Conservation (phyloP, 345 rosid species). For the Dipteronia dyeriana region DNA sequence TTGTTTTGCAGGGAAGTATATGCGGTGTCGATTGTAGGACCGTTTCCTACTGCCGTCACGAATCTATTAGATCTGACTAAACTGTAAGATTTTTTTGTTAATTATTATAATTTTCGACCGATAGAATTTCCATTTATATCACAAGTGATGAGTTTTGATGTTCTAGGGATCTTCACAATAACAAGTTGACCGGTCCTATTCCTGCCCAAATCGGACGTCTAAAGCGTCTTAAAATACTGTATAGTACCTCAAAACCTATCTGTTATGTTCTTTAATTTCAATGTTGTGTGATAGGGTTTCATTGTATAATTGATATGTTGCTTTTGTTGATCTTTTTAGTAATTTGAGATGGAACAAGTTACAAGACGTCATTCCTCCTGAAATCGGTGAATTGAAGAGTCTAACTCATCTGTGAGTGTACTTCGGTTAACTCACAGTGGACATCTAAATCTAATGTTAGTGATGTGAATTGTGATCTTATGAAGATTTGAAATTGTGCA, state of each 20-base stretch:
- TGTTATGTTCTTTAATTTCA: slow-evolving; percentile 19
- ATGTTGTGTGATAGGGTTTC: background rate
- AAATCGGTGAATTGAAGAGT: slow-evolving; percentile 87
- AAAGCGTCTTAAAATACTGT: slow-evolving; percentile 79
- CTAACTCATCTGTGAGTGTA: slow-evolving; percentile 93
- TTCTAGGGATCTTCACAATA: slow-evolving; percentile 78
- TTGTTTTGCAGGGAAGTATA: slow-evolving; percentile 53
- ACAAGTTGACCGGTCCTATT: slow-evolving; percentile 87
- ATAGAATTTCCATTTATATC: background rate
- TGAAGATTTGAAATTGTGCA: slow-evolving; percentile 28
- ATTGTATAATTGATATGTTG: slow-evolving; percentile 1
- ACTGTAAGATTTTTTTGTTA: slow-evolving; percentile 42
- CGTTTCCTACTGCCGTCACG: slow-evolving; percentile 74
- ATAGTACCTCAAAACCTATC: slow-evolving; percentile 20
- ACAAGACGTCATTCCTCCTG: slow-evolving; percentile 86
- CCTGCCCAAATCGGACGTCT: slow-evolving; percentile 78
- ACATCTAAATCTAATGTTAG: background rate
- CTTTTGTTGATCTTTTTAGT: slow-evolving; percentile 36
- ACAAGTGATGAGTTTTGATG: background rate
- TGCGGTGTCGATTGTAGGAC: slow-evolving; percentile 74
- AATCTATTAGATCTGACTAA: slow-evolving; percentile 70
- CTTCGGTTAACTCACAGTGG: background rate
- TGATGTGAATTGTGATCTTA: background rate
- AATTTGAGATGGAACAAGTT: slow-evolving; percentile 95
- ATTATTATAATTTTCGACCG: background rate